These are phyloP conservation scores for Zygosaccharomyces lentus DNA, from an alignment of 805 yeast genomes.

Conservation along the genomic window DNA sequence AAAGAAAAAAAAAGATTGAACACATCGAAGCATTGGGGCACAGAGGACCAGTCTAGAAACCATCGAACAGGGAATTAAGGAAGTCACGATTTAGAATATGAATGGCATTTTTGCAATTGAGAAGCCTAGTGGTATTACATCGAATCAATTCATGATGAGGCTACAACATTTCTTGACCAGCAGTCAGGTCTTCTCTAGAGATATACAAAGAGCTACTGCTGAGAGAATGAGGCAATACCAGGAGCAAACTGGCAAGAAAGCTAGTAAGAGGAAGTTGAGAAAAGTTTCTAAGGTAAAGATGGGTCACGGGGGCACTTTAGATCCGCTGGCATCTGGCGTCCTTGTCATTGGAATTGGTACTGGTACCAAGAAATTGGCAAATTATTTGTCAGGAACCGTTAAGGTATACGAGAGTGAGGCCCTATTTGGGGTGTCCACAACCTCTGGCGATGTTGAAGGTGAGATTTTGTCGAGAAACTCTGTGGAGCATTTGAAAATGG, in stretches of 20 bases:
- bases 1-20: slow-evolving; percentile 3
- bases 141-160: slow-evolving; percentile 65
- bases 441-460: slow-evolving; percentile 93
- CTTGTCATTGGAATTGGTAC: slow-evolving; percentile 85
- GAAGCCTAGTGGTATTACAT: slow-evolving; percentile 82
- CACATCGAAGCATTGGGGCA: neutral
- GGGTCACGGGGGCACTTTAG: slow-evolving; percentile 98
- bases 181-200: slow-evolving; percentile 53
- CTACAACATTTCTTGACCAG: slow-evolving; percentile 60
- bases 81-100: slow-evolving; percentile 41
- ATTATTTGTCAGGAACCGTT: slow-evolving; percentile 66
- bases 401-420: slow-evolving; percentile 84
- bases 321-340: slow-evolving; percentile 94
- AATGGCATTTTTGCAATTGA: slow-evolving; percentile 90
- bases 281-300: slow-evolving; percentile 64
- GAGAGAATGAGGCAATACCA: slow-evolving; percentile 41
- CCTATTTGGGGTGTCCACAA: slow-evolving; percentile 81
- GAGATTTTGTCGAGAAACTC: slow-evolving; percentile 59
- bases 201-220: slow-evolving; percentile 48
- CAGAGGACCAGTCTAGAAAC: neutral
- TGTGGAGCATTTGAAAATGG: slow-evolving; percentile 52
- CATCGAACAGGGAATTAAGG: neutral
- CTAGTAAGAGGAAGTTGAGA: slow-evolving; percentile 49
- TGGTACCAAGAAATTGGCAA: slow-evolving; percentile 79
- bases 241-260: slow-evolving; percentile 40